These are phyloP conservation scores for Excoecaria cochinchinensis DNA, from an alignment of 345 rosid genomes.

Conservation along the genomic window DNA sequence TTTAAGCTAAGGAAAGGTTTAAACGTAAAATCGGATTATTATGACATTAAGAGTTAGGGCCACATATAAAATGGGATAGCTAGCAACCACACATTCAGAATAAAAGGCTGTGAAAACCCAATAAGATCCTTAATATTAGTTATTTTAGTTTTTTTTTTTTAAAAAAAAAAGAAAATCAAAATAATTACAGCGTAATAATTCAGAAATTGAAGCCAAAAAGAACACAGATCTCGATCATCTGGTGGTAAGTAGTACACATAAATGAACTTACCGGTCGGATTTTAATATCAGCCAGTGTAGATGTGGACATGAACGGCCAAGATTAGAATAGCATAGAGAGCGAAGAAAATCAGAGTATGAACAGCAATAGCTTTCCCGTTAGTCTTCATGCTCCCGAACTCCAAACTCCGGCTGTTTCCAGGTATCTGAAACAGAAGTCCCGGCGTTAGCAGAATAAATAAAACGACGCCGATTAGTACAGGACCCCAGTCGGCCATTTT, in stretches of 20 bases:
- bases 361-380: constrained; percentile 85
- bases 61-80: too few species aligned
- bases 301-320: constrained; percentile 78
- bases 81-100: not conserved
- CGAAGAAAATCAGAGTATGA: constrained; percentile 84
- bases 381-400: constrained; percentile 84
- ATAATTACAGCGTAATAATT: not conserved
- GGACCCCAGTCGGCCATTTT: constrained; percentile 97
- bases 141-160: too few species aligned
- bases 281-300: constrained; percentile 57
- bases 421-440: constrained; percentile 82
- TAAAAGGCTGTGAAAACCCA: not conserved
- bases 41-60: too few species aligned
- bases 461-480: constrained; percentile 69
- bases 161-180: not conserved
- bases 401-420: constrained; percentile 54
- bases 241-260: not conserved
- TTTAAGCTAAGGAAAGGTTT: too few species aligned
- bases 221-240: constrained; percentile 13
- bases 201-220: not conserved
- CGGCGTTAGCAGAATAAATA: constrained; percentile 81
- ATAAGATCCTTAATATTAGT: too few species aligned
- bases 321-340: constrained; percentile 69
- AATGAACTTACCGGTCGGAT: not conserved
- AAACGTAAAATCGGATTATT: too few species aligned